Evolutionary conservation across 352 stramenopile species (phyloP), one percentile per base, ranked within the genome.

Genomic region (Peronospora tabacina): DNA sequence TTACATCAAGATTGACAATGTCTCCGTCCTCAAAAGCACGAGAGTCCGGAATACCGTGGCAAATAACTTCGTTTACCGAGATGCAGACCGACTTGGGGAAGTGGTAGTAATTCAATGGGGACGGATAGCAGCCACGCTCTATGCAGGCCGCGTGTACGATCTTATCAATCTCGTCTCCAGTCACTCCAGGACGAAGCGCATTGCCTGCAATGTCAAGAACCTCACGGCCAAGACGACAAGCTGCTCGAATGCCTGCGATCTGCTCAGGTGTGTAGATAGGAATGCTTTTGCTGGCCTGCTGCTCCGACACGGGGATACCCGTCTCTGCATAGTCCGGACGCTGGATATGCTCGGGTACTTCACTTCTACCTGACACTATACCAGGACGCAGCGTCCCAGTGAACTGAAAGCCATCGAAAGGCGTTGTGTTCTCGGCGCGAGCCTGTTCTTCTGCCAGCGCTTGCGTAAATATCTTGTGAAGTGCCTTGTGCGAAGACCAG

Each of bases 1-100:
- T 96, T 7, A 99, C 82, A 72, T 99, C 96, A 29, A 99, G 79
- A 71, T 99, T 99, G 11, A 98, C 90, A 73, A 99, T 98, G 61
- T 99, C 96, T 13, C 95, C 96, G 15, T 97, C 84, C 58, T 97
- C 55, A 34, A 99, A 69, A 13, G 94, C 78, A 47, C 95, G 72
- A 52, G 82, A 95, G 79, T 99, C 96, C 2, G 96, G 96, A 58
- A 99, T 99, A 15, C 97, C 96, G 63, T 98, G 94, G 63, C 93
- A 98, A 46, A 98, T 97, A 0, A 98, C 85, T 59, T 97, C 95
- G 54, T 98, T 98, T 13, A 98, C 89, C 5, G 86, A 86, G 9
- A 87, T 52, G 40, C 80, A 90, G 35, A 85, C 55, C n/a, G 77
- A 85, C 74, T 98, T 98, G 8, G 95, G 96, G 64, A 99, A 99